phyloP scores from a whole-genome alignment of 345 rosid genomes.

The Heritiera littoralis region DNA sequence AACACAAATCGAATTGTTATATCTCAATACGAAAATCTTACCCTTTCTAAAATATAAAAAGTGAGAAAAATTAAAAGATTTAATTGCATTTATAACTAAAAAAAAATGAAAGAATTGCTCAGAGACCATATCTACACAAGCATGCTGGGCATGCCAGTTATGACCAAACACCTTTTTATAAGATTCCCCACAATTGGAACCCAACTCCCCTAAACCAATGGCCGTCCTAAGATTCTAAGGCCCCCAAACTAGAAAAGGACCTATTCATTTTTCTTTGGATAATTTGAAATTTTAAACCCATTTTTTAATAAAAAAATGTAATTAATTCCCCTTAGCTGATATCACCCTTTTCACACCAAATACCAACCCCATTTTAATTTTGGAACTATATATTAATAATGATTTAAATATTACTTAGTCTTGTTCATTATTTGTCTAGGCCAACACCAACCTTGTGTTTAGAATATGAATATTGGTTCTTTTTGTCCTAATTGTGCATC shows the following conservation, averaged over 20 bases:
- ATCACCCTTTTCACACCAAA: conserved; percentile 24
- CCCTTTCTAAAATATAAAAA: neutral
- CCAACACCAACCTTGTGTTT: conserved; percentile 4
- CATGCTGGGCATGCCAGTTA: conserved; percentile 31
- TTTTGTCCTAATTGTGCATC: conserved; percentile 15
- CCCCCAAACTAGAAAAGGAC: conserved; percentile 33
- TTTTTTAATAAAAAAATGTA: neutral
- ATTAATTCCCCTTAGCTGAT: conserved; percentile 15
- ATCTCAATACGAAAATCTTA: no score
- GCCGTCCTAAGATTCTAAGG: conserved; percentile 57
- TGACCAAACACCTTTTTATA: conserved; percentile 33
- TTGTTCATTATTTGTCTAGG: neutral
- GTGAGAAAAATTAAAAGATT: neutral
- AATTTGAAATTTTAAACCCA: neutral
- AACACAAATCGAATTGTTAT: no score
- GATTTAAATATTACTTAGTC: neutral
- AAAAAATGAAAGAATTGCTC: neutral
- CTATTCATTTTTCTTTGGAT: neutral
- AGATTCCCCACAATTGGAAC: conserved; percentile 32
- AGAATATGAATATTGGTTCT: neutral
- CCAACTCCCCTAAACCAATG: conserved; percentile 34
- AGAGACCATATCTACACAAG: conserved; percentile 24
- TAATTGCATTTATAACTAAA: neutral
- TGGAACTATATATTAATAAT: conserved; percentile 14
- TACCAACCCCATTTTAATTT: conserved; percentile 39